phyloP scores from a whole-genome alignment of 2,329 filamentous ascomycete species.

The Colletotrichum euphorbiae region DNA sequence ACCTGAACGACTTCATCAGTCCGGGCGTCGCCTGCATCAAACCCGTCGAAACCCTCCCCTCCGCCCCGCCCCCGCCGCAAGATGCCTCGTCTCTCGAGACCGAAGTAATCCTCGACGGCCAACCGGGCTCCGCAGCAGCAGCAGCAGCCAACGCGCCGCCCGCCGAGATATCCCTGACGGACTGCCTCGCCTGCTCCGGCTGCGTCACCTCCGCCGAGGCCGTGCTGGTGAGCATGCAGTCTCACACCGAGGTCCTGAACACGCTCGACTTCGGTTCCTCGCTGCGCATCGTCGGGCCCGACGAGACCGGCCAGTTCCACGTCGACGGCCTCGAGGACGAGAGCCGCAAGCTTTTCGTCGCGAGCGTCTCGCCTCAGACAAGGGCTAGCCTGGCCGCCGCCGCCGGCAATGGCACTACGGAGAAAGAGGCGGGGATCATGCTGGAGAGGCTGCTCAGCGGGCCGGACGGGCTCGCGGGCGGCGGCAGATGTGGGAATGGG shows the following conservation, averaged over 20 bases:
- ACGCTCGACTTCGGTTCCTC: conserved; percentile 77
- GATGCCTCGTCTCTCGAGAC: conserved; percentile 62
- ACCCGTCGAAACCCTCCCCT: conserved; percentile 90
- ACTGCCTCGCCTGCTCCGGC: conserved; percentile 96
- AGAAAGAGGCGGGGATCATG: conserved; percentile 82
- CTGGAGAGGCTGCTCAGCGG: conserved; percentile 83
- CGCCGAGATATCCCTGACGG: conserved; percentile 93
- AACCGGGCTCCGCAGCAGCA: conserved; percentile 64
- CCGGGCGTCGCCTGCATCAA: conserved; percentile 99
- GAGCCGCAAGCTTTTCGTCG: conserved; percentile 84
- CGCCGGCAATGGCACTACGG: conserved; percentile 77
- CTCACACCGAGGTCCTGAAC: conserved; percentile 88
- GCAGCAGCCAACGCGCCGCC: conserved; percentile 73
- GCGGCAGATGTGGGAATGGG: conserved; percentile 78
- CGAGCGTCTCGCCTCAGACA: conserved; percentile 91
- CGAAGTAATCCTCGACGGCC: conserved; percentile 95
- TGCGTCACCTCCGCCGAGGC: conserved; percentile 98
- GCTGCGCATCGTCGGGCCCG: conserved; percentile 53
- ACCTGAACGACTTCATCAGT: conserved; percentile 98
- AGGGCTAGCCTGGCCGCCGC: conserved; percentile 90
- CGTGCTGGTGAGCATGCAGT: conserved; percentile 94
- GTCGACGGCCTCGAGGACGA: conserved; percentile 67
- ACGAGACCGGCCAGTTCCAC: conserved; percentile 48
- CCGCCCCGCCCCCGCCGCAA: conserved; percentile 59
- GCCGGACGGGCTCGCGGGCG: conserved; percentile 73